Percentiles rank a stretch among this genome's conserved stretches.
Evolutionary conservation across 257 asterid species (phyloP).

Genomic region (Petunia axillaris): DNA sequence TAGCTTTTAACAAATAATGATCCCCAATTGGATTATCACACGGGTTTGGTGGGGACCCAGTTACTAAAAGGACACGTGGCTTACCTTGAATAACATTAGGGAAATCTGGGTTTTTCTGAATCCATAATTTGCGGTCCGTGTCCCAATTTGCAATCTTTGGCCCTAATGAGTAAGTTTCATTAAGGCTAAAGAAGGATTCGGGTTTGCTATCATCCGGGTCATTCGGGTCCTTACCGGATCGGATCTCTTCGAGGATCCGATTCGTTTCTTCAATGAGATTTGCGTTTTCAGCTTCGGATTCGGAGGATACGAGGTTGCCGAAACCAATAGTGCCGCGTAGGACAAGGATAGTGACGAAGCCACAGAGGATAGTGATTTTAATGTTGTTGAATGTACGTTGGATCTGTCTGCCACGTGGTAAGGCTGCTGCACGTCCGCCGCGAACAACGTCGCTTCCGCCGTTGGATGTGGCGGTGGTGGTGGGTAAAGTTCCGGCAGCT

Average conservation of each 20-base stretch:
- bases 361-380: constrained; percentile 81
- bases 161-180: constrained; percentile 59
- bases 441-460: constrained; percentile 40
- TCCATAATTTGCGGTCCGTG: constrained; percentile 70
- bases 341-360: constrained; percentile 82
- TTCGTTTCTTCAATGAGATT: constrained; percentile 67
- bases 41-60: constrained; percentile 82
- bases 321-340: constrained; percentile 89
- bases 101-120: constrained; percentile 62
- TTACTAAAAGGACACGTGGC: constrained; percentile 78
- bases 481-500: constrained; percentile 50
- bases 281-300: constrained; percentile 67
- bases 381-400: constrained; percentile 71
- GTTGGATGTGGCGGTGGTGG: constrained; percentile 37
- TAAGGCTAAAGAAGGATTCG: constrained; percentile 40
- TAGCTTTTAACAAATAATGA: constrained; percentile 76
- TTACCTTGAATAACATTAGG: constrained; percentile 65
- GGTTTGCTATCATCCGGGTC: constrained; percentile 44
- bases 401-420: constrained; percentile 77
- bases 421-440: constrained; percentile 45
- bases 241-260: constrained; percentile 77
- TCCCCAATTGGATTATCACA: constrained; percentile 93
- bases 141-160: constrained; percentile 76
- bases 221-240: constrained; percentile 63
- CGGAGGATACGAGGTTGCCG: constrained; percentile 62